Conservation (phyloP, 2,329 filamentous ascomycete species). For the Neopestalotiopsis sp. region DNA sequence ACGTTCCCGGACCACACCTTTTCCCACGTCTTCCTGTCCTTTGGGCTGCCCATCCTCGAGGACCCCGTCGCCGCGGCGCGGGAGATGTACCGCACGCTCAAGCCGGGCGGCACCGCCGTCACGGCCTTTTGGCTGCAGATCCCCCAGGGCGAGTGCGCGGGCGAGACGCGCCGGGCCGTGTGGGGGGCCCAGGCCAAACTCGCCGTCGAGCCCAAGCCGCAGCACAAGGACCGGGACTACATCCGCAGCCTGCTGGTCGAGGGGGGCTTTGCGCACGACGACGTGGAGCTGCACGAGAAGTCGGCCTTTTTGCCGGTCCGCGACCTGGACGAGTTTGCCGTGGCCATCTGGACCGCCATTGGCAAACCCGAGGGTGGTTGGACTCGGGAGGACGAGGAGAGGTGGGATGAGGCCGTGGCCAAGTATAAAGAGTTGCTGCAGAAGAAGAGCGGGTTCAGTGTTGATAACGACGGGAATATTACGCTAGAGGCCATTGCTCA, state of each 20-base stretch:
- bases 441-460: slow-evolving; percentile 21
- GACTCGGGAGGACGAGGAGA: slow-evolving; percentile 26
- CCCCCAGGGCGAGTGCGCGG: slow-evolving; percentile 25
- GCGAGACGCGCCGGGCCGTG: slow-evolving; percentile 23
- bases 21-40: slow-evolving; percentile 26
- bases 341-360: slow-evolving; percentile 26
- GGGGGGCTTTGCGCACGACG: slow-evolving; percentile 22
- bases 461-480: slow-evolving; percentile 14
- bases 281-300: slow-evolving; percentile 23
- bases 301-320: slow-evolving; percentile 22
- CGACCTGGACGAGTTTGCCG: slow-evolving; percentile 23
- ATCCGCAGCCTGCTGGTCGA: slow-evolving; percentile 14
- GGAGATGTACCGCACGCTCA: slow-evolving; percentile 25
- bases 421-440: slow-evolving; percentile 25
- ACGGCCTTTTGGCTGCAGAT: slow-evolving; percentile 28
- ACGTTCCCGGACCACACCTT: slow-evolving; percentile 23
- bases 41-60: slow-evolving; percentile 25
- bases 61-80: slow-evolving; percentile 22
- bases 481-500: slow-evolving; percentile 20
- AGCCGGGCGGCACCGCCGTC: slow-evolving; percentile 24
- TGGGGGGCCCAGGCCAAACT: slow-evolving; percentile 23
- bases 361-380: slow-evolving; percentile 24
- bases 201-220: slow-evolving; percentile 22
- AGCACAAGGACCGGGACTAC: slow-evolving; percentile 23
- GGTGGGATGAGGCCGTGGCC: slow-evolving; percentile 24